Conservation (phyloP, 2,329 filamentous ascomycete species). For the Aspergillus glaucus region DNA sequence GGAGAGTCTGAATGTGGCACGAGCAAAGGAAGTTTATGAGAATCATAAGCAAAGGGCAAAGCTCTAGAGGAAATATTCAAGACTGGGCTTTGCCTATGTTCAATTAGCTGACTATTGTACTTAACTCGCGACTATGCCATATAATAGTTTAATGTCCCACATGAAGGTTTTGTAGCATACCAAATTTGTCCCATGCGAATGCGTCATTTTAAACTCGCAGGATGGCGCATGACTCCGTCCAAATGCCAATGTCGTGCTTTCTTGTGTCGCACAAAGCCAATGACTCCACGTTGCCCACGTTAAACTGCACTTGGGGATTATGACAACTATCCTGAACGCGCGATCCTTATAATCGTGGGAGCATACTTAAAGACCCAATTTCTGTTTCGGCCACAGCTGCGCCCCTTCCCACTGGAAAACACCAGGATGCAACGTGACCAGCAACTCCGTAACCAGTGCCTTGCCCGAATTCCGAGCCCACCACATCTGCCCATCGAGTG, state of each 20-base stretch:
- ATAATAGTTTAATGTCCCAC: no score
- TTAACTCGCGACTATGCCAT: neutral
- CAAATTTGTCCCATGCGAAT: no score
- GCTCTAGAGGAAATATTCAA: constrained; percentile 5
- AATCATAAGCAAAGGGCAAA: constrained; percentile 14
- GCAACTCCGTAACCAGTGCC: constrained; percentile 23
- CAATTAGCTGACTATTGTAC: neutral
- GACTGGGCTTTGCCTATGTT: no score
- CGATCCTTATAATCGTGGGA: no score
- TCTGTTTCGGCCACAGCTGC: constrained; percentile 25
- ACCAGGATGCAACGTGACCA: constrained; percentile 13
- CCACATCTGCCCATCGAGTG: constrained; percentile 27
- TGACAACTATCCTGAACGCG: no score
- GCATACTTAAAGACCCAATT: constrained; percentile 18
- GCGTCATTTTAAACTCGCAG: no score
- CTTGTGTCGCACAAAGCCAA: no score
- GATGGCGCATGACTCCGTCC: no score
- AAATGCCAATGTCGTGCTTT: no score
- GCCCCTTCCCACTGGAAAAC: constrained; percentile 21
- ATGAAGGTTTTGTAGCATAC: no score
- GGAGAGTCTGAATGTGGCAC: constrained; percentile 16
- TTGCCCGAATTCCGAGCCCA: constrained; percentile 30
- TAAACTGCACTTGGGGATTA: no score
- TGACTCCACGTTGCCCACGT: no score
- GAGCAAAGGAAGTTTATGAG: constrained; percentile 16